Percentiles rank a stretch among this genome's conserved stretches.
These are phyloP conservation scores for Torulaspora delbrueckii DNA, from an alignment of 805 yeast genomes.

Conservation along the genomic window DNA sequence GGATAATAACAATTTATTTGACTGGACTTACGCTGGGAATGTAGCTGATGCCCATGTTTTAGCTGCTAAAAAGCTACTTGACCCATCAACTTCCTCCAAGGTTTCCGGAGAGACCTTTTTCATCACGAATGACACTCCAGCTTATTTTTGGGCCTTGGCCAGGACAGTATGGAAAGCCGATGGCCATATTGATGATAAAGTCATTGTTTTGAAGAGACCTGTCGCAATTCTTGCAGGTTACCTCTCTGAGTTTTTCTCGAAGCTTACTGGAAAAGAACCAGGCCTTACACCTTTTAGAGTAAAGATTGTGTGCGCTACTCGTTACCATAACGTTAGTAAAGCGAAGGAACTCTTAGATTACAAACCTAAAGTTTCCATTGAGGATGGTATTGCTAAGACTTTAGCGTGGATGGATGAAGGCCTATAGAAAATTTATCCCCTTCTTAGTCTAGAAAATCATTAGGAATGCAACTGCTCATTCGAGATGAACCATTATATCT, in stretches of 20 bases:
- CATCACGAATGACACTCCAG: slow-evolving; percentile 88
- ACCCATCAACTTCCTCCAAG: slow-evolving; percentile 37
- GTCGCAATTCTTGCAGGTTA: slow-evolving; percentile 82
- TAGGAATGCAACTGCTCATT: background rate
- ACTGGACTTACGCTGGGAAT: slow-evolving; percentile 97
- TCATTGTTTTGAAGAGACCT: slow-evolving; percentile 64
- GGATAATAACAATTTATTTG: slow-evolving; percentile 87
- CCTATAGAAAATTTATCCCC: slow-evolving; percentile 5
- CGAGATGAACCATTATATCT: too few relatives aligned
- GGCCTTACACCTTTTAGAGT: slow-evolving; percentile 96
- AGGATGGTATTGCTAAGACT: slow-evolving; percentile 74
- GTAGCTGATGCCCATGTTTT: slow-evolving; percentile 95
- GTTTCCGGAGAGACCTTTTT: slow-evolving; percentile 87
- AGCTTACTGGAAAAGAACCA: slow-evolving; percentile 73
- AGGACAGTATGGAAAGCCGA: slow-evolving; percentile 97
- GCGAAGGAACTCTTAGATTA: slow-evolving; percentile 78
- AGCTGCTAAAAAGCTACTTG: slow-evolving; percentile 73
- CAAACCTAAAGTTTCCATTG: slow-evolving; percentile 69
- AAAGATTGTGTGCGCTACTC: slow-evolving; percentile 81
- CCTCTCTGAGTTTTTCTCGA: slow-evolving; percentile 68
- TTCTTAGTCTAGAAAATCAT: background rate
- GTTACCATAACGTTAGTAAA: slow-evolving; percentile 88
- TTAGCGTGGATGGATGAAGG: slow-evolving; percentile 84
- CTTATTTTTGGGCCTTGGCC: slow-evolving; percentile 95
- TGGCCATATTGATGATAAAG: slow-evolving; percentile 69